Percentiles rank a stretch among this genome's conserved stretches.
These are phyloP conservation scores for Cryptosporidium baileyi DNA, from an alignment of 169 alveolate species.

Conservation along the genomic window DNA sequence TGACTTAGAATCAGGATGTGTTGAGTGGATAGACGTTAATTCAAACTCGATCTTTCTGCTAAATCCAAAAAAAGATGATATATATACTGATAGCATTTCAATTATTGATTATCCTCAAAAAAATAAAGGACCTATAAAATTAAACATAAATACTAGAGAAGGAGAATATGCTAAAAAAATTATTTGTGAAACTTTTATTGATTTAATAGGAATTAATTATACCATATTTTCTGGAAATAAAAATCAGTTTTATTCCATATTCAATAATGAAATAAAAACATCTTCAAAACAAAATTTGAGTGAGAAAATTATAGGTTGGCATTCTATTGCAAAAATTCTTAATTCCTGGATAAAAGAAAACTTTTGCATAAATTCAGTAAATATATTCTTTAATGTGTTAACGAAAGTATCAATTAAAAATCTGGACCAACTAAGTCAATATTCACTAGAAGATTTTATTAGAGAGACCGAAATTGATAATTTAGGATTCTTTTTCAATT, in stretches of 20 bases:
- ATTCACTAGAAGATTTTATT: slow-evolving; percentile 6
- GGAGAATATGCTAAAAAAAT: not conserved
- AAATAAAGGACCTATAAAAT: not conserved
- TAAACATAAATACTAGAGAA: not conserved
- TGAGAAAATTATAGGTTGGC: slow-evolving; percentile 46
- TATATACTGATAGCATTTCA: not conserved
- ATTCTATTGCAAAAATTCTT: not conserved
- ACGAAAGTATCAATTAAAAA: slow-evolving; percentile 24
- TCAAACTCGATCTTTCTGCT: not conserved
- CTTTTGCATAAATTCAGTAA: not conserved
- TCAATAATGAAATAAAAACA: not conserved
- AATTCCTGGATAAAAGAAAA: slow-evolving; percentile 18
- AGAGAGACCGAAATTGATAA: slow-evolving; percentile 16
- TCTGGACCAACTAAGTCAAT: not conserved
- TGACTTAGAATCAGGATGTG: slow-evolving; percentile 8
- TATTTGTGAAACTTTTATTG: slow-evolving; percentile 28
- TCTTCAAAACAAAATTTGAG: not conserved
- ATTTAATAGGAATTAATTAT: not conserved
- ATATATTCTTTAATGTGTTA: not conserved
- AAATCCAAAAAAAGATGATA: not conserved
- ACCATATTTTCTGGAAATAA: not conserved
- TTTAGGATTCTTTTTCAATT: slow-evolving; percentile 12
- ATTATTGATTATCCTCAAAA: not conserved
- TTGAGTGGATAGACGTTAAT: not conserved
- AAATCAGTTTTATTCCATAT: not conserved